Conservation (phyloP, 2,329 filamentous ascomycete genomes). For the Colletotrichum shisoi region DNA sequence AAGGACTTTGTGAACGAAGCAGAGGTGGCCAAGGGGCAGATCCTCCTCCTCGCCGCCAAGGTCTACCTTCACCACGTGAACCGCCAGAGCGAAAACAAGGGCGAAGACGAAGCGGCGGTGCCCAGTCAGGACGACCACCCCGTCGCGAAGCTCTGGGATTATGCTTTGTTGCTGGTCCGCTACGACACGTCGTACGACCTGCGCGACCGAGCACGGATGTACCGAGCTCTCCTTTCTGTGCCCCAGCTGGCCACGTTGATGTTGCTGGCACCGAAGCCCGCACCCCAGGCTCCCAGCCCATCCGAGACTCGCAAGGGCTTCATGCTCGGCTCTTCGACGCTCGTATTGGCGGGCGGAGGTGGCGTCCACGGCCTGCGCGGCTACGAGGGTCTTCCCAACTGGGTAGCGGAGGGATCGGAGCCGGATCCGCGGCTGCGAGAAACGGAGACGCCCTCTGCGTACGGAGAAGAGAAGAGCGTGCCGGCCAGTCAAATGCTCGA, state of each 20-base stretch:
- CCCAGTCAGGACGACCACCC: slow-evolving; percentile 66
- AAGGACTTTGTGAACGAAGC: slow-evolving; percentile 85
- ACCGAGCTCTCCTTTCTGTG: slow-evolving; percentile 80
- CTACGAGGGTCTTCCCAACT: slow-evolving; percentile 81
- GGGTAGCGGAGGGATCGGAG: slow-evolving; percentile 82
- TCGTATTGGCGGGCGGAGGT: slow-evolving; percentile 80
- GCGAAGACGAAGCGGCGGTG: slow-evolving; percentile 46
- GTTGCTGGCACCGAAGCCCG: slow-evolving; percentile 91
- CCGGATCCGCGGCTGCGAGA: slow-evolving; percentile 79
- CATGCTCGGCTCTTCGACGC: slow-evolving; percentile 81
- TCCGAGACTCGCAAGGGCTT: slow-evolving; percentile 83
- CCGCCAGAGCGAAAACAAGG: slow-evolving; percentile 59
- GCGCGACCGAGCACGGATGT: slow-evolving; percentile 87
- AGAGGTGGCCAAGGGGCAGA: slow-evolving; percentile 87
- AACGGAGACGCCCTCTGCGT: slow-evolving; percentile 54
- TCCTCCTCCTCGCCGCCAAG: slow-evolving; percentile 92
- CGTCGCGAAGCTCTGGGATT: slow-evolving; percentile 81
- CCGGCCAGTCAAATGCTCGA: slow-evolving; percentile 72
- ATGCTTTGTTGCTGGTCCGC: slow-evolving; percentile 82
- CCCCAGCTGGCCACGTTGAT: slow-evolving; percentile 90
- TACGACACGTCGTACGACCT: slow-evolving; percentile 97
- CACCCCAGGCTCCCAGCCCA: slow-evolving; percentile 87
- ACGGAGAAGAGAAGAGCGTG: slow-evolving; percentile 54
- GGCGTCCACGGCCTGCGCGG: slow-evolving; percentile 78
- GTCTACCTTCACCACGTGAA: slow-evolving; percentile 92